Evolutionary conservation across 495 filamentous ascomycete genomes (phyloP), one percentile per base, ranked within the genome.

Genomic region (Penicillium daleae): DNA sequence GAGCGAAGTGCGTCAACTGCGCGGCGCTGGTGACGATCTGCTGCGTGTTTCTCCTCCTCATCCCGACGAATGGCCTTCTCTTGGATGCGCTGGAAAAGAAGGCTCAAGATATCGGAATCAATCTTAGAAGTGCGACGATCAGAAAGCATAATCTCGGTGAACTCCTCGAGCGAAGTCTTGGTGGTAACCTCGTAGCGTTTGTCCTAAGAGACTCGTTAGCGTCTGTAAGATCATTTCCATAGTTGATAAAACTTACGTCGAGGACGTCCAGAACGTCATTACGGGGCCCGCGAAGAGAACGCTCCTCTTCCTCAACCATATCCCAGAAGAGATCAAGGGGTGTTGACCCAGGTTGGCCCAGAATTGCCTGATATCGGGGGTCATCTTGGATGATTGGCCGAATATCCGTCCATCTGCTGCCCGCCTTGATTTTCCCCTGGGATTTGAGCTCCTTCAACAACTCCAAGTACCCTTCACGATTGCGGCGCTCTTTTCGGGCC

Each of bases 281-380:
- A 32, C 93, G 85, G 51, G 88, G 89, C 52, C 85, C 85, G 44
- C 96, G 89, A 17, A 98, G 78, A 21, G 88, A 86, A 53, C 89
- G 85, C 63, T 98, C 93, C 75, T 97, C 92, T 74, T 97, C 94
- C 71, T 97, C 94, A 17, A 98, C 85, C 53, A 93, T 83, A 76
- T 99, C 96, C 94, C 96, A 97, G 77, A 98, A 97, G 9, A 99
- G 80, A 60, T 99, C 95, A 62, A 97, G 81, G n/a, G 94, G 91
- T 5, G 86, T 90, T 4, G 95, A 97, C 56, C 96, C 96, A 44
- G 86, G 70, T 66, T 95, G 92, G 46, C 93, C 95, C 32, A 95
- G 85, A 78, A 97, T 90, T 51, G 86, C 90, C 69, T 81, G 84
- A 77, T 96, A 98, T 59, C 92, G 89, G 49, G 90, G 83, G 66